These are phyloP conservation scores for Hypoxylon lenormandii DNA, from an alignment of 495 filamentous ascomycete genomes.

Conservation along the genomic window DNA sequence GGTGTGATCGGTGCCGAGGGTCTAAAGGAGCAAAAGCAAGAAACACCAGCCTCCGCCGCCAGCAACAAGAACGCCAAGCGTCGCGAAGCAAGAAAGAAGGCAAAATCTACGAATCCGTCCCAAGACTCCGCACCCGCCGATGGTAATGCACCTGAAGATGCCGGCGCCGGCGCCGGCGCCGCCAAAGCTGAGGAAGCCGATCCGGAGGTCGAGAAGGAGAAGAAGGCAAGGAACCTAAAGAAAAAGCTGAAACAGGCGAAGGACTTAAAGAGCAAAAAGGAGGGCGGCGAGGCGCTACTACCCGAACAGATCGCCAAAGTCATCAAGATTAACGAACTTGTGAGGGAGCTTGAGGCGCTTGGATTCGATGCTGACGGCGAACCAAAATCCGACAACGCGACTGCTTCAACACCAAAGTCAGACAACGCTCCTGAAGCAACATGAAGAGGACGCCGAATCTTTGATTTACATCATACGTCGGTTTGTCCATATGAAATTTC, in stretches of 20 bases:
- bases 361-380: slow-evolving; percentile 79
- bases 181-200: slow-evolving; percentile 64
- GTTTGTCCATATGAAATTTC: too few relatives aligned
- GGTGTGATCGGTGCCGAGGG: slow-evolving; percentile 82
- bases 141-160: slow-evolving; percentile 50
- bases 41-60: slow-evolving; percentile 59
- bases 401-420: too few relatives aligned
- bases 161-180: slow-evolving; percentile 49
- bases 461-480: too few relatives aligned
- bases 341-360: slow-evolving; percentile 85
- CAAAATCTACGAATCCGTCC: slow-evolving; percentile 67
- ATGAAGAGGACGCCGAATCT: too few relatives aligned
- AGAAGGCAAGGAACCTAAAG: slow-evolving; percentile 89
- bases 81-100: slow-evolving; percentile 87
- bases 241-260: slow-evolving; percentile 96
- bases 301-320: slow-evolving; percentile 98
- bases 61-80: slow-evolving; percentile 95
- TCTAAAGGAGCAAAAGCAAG: slow-evolving; percentile 65
- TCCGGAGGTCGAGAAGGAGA: slow-evolving; percentile 83
- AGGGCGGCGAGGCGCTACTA: slow-evolving; percentile 80
- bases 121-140: slow-evolving; percentile 40
- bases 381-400: slow-evolving; percentile 46
- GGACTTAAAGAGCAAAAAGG: slow-evolving; percentile 90
- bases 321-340: slow-evolving; percentile 93
- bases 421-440: too few relatives aligned